Evolutionary conservation across 225 moss, liverwort and hornwort species (phyloP).

Genomic region (Climacium dendroides): DNA sequence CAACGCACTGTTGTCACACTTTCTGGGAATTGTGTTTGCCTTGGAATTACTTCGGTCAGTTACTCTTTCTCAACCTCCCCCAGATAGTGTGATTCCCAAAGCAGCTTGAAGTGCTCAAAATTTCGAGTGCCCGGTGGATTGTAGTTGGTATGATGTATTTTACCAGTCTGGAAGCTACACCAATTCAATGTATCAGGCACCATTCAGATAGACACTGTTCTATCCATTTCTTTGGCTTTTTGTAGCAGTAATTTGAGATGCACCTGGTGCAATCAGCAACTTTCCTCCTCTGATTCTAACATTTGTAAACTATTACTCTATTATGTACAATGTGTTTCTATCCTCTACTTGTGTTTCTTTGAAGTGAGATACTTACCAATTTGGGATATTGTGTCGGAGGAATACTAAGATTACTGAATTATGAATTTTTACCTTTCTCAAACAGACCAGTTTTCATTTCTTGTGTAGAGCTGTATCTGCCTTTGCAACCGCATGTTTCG

Average conservation of each 20-base stretch:
- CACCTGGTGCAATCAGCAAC: background rate
- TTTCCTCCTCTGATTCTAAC: background rate
- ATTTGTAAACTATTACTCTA: background rate
- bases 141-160: background rate
- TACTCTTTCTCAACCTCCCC: slow-evolving; percentile 85
- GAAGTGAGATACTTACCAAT: background rate
- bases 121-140: background rate
- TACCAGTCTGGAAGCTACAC: background rate
- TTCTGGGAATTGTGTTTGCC: slow-evolving; percentile 79
- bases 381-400: background rate
- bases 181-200: slow-evolving; percentile 6
- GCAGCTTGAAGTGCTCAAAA: slow-evolving; percentile 16
- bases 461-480: background rate
- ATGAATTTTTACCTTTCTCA: background rate
- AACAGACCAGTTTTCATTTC: background rate
- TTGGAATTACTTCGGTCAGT: slow-evolving; percentile 89
- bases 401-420: background rate
- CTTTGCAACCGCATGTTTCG: background rate
- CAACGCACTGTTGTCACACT: slow-evolving; percentile 83
- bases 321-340: background rate
- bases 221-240: background rate
- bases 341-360: background rate
- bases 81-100: slow-evolving; percentile 78
- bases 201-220: background rate
- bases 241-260: background rate